Percentiles rank a stretch among this genome's conserved stretches.
These are phyloP conservation scores for Colletotrichum higginsianum DNA, from an alignment of 2,329 filamentous ascomycete species.

Conservation along the genomic window DNA sequence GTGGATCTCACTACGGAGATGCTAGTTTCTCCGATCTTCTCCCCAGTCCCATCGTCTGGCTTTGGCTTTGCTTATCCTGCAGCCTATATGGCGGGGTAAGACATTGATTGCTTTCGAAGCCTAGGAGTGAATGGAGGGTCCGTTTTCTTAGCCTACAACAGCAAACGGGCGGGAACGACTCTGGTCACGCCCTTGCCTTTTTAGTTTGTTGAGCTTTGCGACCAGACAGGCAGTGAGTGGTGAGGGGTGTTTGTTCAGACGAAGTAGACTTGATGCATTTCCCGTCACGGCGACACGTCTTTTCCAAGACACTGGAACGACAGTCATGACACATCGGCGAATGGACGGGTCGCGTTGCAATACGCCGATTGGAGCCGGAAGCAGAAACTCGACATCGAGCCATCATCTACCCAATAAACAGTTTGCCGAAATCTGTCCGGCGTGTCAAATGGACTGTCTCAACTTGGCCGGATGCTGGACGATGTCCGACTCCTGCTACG, in stretches of 20 bases:
- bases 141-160: background rate
- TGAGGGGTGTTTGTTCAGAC: background rate
- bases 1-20: background rate
- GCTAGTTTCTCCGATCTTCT: background rate
- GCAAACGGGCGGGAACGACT: background rate
- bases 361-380: background rate
- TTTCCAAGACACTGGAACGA: background rate
- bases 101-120: background rate
- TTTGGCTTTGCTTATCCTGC: background rate
- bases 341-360: background rate
- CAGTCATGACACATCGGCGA: background rate
- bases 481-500: background rate
- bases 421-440: background rate
- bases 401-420: background rate
- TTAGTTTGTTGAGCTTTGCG: background rate
- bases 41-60: background rate
- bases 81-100: background rate
- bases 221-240: background rate
- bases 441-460: background rate
- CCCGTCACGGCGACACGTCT: background rate
- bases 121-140: too few relatives aligned
- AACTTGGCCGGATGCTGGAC: background rate
- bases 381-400: background rate
- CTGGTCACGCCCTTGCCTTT: background rate
- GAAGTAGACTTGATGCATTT: conserved; percentile 1